Evolutionary conservation across 495 filamentous ascomycete species (phyloP).

Genomic region (Aspergillus heteromorphus): DNA sequence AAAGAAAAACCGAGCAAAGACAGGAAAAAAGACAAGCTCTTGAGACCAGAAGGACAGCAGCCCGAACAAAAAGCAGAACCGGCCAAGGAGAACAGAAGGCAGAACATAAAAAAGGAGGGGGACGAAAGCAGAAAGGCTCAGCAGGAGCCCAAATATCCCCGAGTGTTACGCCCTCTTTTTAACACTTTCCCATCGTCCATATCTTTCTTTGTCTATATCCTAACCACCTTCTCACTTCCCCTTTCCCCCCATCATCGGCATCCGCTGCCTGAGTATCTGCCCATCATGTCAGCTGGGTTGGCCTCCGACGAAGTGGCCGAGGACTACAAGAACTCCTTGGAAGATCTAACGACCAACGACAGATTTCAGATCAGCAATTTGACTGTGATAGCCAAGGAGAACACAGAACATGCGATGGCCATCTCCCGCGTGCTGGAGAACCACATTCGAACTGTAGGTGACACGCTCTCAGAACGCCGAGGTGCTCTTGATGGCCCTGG

Average conservation of each 20-base stretch:
- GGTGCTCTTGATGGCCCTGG: constrained; percentile 13
- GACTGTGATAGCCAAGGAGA: constrained; percentile 93
- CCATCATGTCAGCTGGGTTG: constrained; percentile 65
- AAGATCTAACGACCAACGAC: constrained; percentile 84
- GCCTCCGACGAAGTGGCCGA: constrained; percentile 85
- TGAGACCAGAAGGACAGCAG: constrained; percentile 10
- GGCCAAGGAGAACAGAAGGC: constrained; percentile 10
- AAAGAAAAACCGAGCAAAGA: constrained; percentile 8
- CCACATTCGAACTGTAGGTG: constrained; percentile 87
- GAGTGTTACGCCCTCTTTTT: neutral
- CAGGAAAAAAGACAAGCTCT: constrained; percentile 9
- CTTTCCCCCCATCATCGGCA: constrained; percentile 1
- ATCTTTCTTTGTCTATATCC: constrained; percentile 1
- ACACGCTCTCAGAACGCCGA: constrained; percentile 9
- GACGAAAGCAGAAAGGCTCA: constrained; percentile 2
- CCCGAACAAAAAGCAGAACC: constrained; percentile 14
- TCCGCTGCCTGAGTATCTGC: constrained; percentile 16
- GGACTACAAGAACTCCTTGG: constrained; percentile 88
- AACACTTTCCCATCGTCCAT: neutral
- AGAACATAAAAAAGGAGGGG: constrained; percentile 1
- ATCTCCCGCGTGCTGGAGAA: constrained; percentile 85
- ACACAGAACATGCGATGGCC: constrained; percentile 85
- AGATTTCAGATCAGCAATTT: constrained; percentile 91
- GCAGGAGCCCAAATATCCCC: neutral
- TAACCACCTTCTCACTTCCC: constrained; percentile 1